Conservation (phyloP, 768 basidiomycete genomes). For the Lentinula guzmanii region DNA sequence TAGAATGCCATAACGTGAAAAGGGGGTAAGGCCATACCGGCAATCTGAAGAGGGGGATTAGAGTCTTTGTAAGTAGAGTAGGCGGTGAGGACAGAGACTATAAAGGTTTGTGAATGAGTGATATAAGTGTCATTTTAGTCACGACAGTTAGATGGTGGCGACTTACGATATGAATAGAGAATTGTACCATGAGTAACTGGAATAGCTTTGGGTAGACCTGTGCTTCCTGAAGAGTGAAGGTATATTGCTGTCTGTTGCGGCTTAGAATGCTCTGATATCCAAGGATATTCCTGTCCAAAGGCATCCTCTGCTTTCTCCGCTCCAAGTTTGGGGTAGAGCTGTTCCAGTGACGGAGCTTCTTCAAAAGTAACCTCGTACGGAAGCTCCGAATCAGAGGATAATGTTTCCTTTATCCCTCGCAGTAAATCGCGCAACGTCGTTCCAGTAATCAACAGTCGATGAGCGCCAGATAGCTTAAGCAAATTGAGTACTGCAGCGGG, state of each 20-base stretch:
- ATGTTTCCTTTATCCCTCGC: conserved; percentile 6
- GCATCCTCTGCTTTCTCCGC: conserved; percentile 11
- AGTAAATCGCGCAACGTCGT: conserved; percentile 9
- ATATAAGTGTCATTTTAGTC: background rate
- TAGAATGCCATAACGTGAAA: background rate
- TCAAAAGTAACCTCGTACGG: conserved; percentile 13
- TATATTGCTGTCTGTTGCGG: conserved; percentile 7
- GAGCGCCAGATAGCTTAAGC: conserved; percentile 15
- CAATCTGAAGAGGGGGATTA: background rate
- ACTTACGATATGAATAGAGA: conserved; percentile 11
- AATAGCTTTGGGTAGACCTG: conserved; percentile 15
- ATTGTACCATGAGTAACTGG: conserved; percentile 10
- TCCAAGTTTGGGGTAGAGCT: conserved; percentile 26
- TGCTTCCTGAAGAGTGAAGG: conserved; percentile 7
- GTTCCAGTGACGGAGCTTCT: conserved; percentile 23
- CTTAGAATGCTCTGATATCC: background rate
- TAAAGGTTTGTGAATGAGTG: background rate
- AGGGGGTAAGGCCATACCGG: background rate
- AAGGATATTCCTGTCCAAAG: conserved; percentile 14
- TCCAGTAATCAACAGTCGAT: conserved; percentile 11
- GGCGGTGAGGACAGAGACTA: background rate
- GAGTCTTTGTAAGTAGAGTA: background rate
- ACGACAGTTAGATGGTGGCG: background rate
- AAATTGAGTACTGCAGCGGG: conserved; percentile 14
- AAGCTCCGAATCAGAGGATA: background rate